Percentiles rank a stretch among this genome's conserved stretches.
Evolutionary conservation across 2,329 filamentous ascomycete species (phyloP).

Genomic region (Ascomycota sp.): DNA sequence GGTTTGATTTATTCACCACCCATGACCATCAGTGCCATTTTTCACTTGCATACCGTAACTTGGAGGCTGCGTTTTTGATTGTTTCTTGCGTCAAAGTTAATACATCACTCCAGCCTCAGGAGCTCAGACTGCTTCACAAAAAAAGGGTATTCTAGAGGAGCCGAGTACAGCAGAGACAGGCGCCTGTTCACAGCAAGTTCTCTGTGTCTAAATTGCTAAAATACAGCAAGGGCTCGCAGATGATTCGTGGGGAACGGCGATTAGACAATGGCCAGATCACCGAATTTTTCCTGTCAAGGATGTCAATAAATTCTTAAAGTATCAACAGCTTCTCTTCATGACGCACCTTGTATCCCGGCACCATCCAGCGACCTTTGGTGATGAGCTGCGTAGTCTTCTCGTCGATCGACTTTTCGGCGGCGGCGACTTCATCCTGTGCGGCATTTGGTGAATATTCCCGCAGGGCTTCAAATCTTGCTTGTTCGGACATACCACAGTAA

Average conservation of each 20-base stretch:
- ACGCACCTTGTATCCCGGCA: slow-evolving; percentile 94
- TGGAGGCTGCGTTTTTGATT: too few species aligned
- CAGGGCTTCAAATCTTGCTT: neutral
- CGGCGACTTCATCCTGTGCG: slow-evolving; percentile 72
- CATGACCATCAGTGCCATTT: too few species aligned
- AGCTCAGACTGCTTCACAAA: neutral
- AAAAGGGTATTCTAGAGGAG: slow-evolving; percentile 4
- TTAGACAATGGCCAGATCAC: slow-evolving; percentile 89
- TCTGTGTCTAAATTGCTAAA: slow-evolving; percentile 52
- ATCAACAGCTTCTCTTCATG: neutral
- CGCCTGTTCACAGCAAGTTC: slow-evolving; percentile 13
- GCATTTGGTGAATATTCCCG: slow-evolving; percentile 6
- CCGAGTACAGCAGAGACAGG: slow-evolving; percentile 13
- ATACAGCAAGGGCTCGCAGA: slow-evolving; percentile 35
- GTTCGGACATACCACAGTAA: slow-evolving; percentile 69
- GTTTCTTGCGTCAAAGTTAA: too few species aligned
- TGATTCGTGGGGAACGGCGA: slow-evolving; percentile 17
- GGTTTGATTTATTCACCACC: too few species aligned
- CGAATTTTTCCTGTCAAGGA: slow-evolving; percentile 75
- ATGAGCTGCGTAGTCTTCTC: slow-evolving; percentile 90
- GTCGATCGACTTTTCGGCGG: slow-evolving; percentile 90
- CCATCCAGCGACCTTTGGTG: slow-evolving; percentile 93
- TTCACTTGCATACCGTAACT: too few species aligned
- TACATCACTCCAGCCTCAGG: neutral
- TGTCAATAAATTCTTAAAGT: slow-evolving; percentile 20